Evolutionary conservation across 306 rosid species (phyloP).

Genomic region (Delonix regia): DNA sequence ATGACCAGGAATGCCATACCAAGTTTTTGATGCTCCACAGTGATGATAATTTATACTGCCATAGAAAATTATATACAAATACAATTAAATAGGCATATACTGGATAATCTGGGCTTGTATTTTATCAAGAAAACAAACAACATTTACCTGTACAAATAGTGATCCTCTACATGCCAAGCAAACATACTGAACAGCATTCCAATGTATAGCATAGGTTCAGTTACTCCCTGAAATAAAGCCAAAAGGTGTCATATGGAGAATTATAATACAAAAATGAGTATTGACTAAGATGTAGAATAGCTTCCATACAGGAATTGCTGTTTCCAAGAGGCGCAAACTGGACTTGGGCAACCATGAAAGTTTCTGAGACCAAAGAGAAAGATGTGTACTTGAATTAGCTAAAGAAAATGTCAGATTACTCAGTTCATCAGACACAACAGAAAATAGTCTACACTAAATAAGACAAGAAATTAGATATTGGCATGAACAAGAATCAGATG

Average conservation of each 20-base stretch:
- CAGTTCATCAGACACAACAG: not conserved
- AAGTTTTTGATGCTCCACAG: slow-evolving; percentile 98
- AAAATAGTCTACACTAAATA: not conserved
- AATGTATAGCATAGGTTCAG: slow-evolving; percentile 97
- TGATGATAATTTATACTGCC: slow-evolving; percentile 94
- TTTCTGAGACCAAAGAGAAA: slow-evolving; percentile 56
- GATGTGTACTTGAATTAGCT: slow-evolving; percentile 28
- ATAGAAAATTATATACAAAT: slow-evolving; percentile 23
- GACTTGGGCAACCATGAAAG: slow-evolving; percentile 88
- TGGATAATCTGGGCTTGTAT: slow-evolving; percentile 18
- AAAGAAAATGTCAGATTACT: slow-evolving; percentile 16
- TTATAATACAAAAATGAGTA: slow-evolving; percentile 19
- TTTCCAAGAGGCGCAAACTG: slow-evolving; percentile 78
- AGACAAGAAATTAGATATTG: no score
- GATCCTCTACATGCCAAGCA: slow-evolving; percentile 99
- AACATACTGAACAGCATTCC: slow-evolving; percentile 98
- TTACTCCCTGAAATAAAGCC: slow-evolving; percentile 79
- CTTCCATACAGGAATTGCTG: slow-evolving; percentile 72
- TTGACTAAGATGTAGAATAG: slow-evolving; percentile 5
- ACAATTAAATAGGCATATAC: slow-evolving; percentile 30
- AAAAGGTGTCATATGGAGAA: slow-evolving; percentile 16
- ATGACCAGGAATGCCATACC: slow-evolving; percentile 95
- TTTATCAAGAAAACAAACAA: not conserved
- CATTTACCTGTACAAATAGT: slow-evolving; percentile 84
- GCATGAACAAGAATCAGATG: not conserved